phyloP scores from a whole-genome alignment of 192 early-diverging fungal genomes.

The Ambispora gerdemannii region DNA sequence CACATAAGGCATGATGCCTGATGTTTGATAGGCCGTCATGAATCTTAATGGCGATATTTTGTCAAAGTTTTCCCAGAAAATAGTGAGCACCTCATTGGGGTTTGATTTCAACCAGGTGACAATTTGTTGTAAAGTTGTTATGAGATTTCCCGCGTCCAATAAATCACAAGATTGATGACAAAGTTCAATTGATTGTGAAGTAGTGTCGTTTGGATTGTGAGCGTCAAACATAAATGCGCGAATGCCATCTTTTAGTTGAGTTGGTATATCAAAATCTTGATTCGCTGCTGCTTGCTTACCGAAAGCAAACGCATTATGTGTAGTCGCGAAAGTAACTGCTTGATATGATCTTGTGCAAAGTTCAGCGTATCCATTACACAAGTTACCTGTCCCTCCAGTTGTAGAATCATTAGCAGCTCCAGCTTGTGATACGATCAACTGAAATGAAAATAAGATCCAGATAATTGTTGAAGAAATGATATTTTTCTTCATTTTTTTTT shows the following conservation, averaged over 20 bases:
- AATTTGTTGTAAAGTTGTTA: slow-evolving; percentile 53
- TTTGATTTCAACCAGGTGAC: slow-evolving; percentile 60
- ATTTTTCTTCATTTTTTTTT: too few relatives aligned
- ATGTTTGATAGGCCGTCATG: slow-evolving; percentile 46
- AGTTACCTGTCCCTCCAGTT: background rate
- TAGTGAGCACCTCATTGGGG: slow-evolving; percentile 70
- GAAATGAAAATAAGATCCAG: too few relatives aligned
- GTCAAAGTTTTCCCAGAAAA: slow-evolving; percentile 67
- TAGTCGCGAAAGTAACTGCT: slow-evolving; percentile 60
- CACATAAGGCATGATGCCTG: slow-evolving; percentile 52
- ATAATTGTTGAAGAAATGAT: too few relatives aligned
- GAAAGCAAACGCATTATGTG: slow-evolving; percentile 72
- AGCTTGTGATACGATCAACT: too few relatives aligned
- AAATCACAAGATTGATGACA: slow-evolving; percentile 66
- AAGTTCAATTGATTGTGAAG: slow-evolving; percentile 45
- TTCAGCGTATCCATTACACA: slow-evolving; percentile 66
- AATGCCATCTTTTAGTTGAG: slow-evolving; percentile 71
- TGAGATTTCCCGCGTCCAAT: slow-evolving; percentile 58
- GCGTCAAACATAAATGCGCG: slow-evolving; percentile 71
- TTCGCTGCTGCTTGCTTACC: slow-evolving; percentile 59
- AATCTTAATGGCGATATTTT: slow-evolving; percentile 50
- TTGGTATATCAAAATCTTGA: slow-evolving; percentile 58
- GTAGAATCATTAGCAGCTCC: too few relatives aligned
- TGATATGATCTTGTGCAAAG: slow-evolving; percentile 64
- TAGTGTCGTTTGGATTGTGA: slow-evolving; percentile 27